Base-by-base conservation (phyloP, 805 yeast genomes). In the Candida coleopterorum region DNA sequence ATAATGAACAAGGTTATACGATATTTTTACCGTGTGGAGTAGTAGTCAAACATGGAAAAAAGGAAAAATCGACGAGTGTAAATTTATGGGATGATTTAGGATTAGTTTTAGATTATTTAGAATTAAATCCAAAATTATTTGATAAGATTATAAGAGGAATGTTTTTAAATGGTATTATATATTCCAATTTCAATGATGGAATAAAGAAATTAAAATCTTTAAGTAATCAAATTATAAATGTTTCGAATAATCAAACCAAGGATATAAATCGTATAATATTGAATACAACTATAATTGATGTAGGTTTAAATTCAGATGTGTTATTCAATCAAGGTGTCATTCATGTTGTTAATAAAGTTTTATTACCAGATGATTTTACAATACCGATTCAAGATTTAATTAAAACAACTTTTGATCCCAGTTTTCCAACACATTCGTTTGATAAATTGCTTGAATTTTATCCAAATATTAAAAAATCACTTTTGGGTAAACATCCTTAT, bases 241-340 rank as follows among this genome's bases (percentile, higher is more conserved):
- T 66, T 8, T 39, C 21, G 7, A 24, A 25, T 27, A 3, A 14
- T 6, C 12, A 17, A 8, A 29, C 4, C 8, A 54, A 49, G 0
- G 46, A 49, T 12, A 50, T 48, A 29, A 60, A 57, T 40, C 25
- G 46, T 5, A 44, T 68, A 26, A 43, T 40, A 9, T 25, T 67
- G 7, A 67, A 70, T 45, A 42, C 50, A 22, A 58, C 69, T 1
- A 30, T 37, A 9, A 25, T 74, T 4, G 43, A 59, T 2, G 42
- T 73, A 1, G 63, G 70, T 0, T 46, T 68, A 35, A 70, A 74
- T 40, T 58, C 75, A 1, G 96, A 89, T 52, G 72, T 85, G 6
- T 52, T 89, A 10, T 89, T 85, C 53, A 78, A 75, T 44, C 82
- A 84, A 53, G 97, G 97, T 1, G 95, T 89, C 0, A 75, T 84